Base-by-base conservation (phyloP, 805 yeast species). In the Isabelozyma gotoi region DNA sequence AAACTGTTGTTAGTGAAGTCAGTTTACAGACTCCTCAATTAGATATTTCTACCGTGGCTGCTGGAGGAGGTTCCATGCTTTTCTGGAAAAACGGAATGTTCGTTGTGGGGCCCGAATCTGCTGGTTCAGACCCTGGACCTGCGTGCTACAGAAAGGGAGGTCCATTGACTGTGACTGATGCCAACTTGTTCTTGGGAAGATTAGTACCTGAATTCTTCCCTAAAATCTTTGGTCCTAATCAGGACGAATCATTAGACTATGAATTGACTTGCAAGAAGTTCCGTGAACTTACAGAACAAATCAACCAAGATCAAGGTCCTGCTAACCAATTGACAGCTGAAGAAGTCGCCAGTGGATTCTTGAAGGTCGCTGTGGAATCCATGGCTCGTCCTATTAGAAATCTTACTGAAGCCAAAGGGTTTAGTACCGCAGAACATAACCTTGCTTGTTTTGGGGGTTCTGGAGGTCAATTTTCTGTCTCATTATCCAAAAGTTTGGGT, bases 261-360 rank as follows among this genome's bases (percentile, higher is more conserved):
- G 67, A 65, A n/a, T 32, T 53, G 42, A 76, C 85, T 2, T 71
- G 78, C 7, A 54, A 55, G 20, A 85, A 80, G 48, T 80, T 81
- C 59, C 67, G 65, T 14, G 71, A 65, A n/a, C 67, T 80, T 29
- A 57, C 78, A 11, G 49, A 53, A 1, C 74, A 69, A 38, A 77
- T 81, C 45, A 82, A 81, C 41, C 46, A 50, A 33, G 69, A 65
- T 27, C 59, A 57, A 5, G 29, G 29, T 3, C 12, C 29, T 24
- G 58, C 46, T 0, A 32, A 29, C 1, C 50, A 52, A 24, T 48
- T 57, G 58, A 50, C 63, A 5, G 53, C 67, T 2, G 64, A 62
- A 44, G 63, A 65, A 43, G 66, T 65, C 10, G 70, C 70, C 3
- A 33, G 50, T 37, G 70, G 70, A 4, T 65, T 65, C 40, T 56